Conservation (phyloP, 2,329 filamentous ascomycete species). For the Phialocephala subalpina region DNA sequence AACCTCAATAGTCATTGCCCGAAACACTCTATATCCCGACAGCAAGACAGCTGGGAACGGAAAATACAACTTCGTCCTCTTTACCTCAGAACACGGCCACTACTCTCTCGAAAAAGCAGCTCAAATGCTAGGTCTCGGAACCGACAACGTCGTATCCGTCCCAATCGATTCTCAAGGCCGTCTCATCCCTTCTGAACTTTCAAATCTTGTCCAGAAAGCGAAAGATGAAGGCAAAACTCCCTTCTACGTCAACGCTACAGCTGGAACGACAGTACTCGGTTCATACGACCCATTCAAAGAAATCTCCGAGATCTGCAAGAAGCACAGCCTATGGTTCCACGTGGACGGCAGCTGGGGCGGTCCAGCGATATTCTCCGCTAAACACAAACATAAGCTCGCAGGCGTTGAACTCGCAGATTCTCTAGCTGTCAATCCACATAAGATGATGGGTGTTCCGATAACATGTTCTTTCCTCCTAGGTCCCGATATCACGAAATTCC, state of each 20-base stretch:
- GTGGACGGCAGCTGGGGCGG: slow-evolving; percentile 94
- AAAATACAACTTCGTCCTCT: slow-evolving; percentile 74
- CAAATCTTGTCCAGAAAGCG: slow-evolving; percentile 66
- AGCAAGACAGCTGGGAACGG: slow-evolving; percentile 79
- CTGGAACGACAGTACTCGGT: slow-evolving; percentile 91
- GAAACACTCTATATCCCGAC: slow-evolving; percentile 83
- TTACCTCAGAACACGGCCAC: slow-evolving; percentile 90
- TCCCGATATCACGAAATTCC: slow-evolving; percentile 78
- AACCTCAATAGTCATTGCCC: slow-evolving; percentile 84
- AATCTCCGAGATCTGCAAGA: slow-evolving; percentile 74
- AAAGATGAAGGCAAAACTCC: slow-evolving; percentile 77
- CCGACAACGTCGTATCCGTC: slow-evolving; percentile 74
- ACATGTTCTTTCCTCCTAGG: slow-evolving; percentile 91
- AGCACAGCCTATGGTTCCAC: slow-evolving; percentile 86
- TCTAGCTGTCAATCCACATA: slow-evolving; percentile 92
- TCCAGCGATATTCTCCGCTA: slow-evolving; percentile 77
- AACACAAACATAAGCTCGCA: slow-evolving; percentile 68
- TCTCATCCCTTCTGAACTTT: slow-evolving; percentile 74
- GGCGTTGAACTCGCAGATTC: slow-evolving; percentile 81
- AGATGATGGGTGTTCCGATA: slow-evolving; percentile 92
- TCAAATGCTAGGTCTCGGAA: slow-evolving; percentile 87
- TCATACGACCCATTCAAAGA: slow-evolving; percentile 83
- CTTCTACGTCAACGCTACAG: slow-evolving; percentile 94
- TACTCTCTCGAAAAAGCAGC: slow-evolving; percentile 96
- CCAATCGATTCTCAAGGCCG: slow-evolving; percentile 75